These are phyloP conservation scores for Plasmodium knowlesi DNA, from an alignment of 169 alveolate species.

Conservation along the genomic window DNA sequence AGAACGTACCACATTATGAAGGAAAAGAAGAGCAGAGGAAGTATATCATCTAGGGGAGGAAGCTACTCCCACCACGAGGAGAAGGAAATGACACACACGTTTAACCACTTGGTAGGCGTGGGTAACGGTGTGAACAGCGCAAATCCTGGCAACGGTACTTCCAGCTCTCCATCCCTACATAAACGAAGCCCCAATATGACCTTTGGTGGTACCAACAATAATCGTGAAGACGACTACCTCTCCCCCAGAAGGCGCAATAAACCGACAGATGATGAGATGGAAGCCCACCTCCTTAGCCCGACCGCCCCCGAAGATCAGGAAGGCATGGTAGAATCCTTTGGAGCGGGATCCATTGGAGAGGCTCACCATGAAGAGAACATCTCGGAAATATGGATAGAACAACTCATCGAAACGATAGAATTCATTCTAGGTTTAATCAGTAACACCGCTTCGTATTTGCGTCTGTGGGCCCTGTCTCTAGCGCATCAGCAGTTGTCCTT, in stretches of 20 bases:
- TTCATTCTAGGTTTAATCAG: conserved; percentile 97
- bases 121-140: neutral
- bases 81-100: conserved; percentile 72
- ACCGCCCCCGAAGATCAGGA: conserved; percentile 49
- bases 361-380: conserved; percentile 78
- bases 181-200: neutral
- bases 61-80: conserved; percentile 8
- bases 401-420: conserved; percentile 98
- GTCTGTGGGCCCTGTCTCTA: conserved; percentile 98
- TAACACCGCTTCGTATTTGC: conserved; percentile 99
- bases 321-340: neutral
- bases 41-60: neutral
- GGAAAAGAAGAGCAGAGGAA: conserved; percentile 46
- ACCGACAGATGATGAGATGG: conserved; percentile 75
- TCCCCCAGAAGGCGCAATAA: neutral
- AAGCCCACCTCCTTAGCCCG: conserved; percentile 80
- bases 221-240: neutral
- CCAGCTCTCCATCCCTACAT: neutral
- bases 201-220: neutral
- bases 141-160: neutral
- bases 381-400: conserved; percentile 95
- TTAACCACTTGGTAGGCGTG: neutral
- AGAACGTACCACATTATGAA: conserved; percentile 76
- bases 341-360: conserved; percentile 19
- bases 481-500: conserved; percentile 98